Evolutionary conservation across 169 alveolate species (phyloP).

Genomic region (Plasmodium adleri): DNA sequence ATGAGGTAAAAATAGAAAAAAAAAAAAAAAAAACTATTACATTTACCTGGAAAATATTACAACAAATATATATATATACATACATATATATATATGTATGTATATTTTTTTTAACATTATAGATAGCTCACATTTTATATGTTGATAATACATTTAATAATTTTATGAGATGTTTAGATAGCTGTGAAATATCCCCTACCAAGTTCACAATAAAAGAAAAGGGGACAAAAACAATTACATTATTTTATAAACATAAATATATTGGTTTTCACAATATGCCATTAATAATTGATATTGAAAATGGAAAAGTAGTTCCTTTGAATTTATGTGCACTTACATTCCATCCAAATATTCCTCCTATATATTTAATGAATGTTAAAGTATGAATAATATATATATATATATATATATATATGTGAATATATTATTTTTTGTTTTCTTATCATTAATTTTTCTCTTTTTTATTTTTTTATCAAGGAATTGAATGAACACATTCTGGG

Average conservation of each 20-base stretch:
- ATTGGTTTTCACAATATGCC: constrained; percentile 76
- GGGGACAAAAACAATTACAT: constrained; percentile 36
- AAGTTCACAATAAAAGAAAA: constrained; percentile 47
- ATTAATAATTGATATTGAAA: constrained; percentile 69
- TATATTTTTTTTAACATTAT: neutral
- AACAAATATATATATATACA: neutral
- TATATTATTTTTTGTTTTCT: neutral
- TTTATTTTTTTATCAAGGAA: constrained; percentile 27
- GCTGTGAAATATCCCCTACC: constrained; percentile 49
- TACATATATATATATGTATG: neutral
- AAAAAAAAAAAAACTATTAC: no score
- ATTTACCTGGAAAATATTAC: neutral
- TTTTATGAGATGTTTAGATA: constrained; percentile 72
- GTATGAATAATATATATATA: constrained; percentile 25
- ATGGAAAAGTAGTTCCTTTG: constrained; percentile 71
- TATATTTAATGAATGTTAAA: constrained; percentile 55
- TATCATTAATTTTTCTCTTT: constrained; percentile 6
- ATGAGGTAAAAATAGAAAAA: constrained; percentile 19
- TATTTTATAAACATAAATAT: constrained; percentile 65
- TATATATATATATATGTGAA: neutral
- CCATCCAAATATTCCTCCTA: constrained; percentile 61
- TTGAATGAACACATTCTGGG: constrained; percentile 38
- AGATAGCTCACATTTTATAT: constrained; percentile 62
- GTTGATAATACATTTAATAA: constrained; percentile 65
- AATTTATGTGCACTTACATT: constrained; percentile 41